Base-by-base conservation (phyloP, 108 stramenopile species). In the Craspedostauros australis region DNA sequence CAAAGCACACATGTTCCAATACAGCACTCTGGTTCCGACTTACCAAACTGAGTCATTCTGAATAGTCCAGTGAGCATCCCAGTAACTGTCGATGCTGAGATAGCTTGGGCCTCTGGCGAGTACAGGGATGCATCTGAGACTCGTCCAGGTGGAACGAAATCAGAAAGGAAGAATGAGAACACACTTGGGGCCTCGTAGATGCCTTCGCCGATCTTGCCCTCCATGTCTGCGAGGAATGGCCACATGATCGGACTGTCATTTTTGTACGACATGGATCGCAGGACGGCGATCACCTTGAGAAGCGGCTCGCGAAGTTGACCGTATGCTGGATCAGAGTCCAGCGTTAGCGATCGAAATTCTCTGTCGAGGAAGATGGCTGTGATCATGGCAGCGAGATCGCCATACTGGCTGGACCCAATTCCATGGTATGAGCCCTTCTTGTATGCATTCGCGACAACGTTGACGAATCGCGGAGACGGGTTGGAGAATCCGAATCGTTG, bases 361-460 rank as follows among this genome's bases (percentile, higher is more conserved):
- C 58, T 64, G 38, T 85, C 75, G 20, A 81, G 60, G 15, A 80
- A 29, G 2, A 81, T 46, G 12, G 79, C 76, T 1, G 84, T 75
- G n/a, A 76, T 55, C 0, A 72, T 74, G 15, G 84, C 79, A 23
- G 24, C 68, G 2, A 85, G 54, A 50, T 85, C 79, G 49, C 80
- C 80, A 46, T 75, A 77, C 30, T 57, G 43, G 6, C 75, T 73
- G 11, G 54, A 30, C 6, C 73, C 80, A 54, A 68, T 68, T 36
- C 26, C 44, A 16, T 29, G 44, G 45, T 62, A 66, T 14, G 4
- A 64, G 14, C 71, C 74, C 7, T 18, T 47, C 20, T 23, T 44
- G 58, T 70, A 76, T 14, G 73, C 70, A n/a, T 32, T 48, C 1
- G 75, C 75, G 38, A 73, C 75, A 11, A 36, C 44, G 33, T 47